Conservation (phyloP, 192 early-diverging fungal genomes). For the Geranomyces michiganensis region DNA sequence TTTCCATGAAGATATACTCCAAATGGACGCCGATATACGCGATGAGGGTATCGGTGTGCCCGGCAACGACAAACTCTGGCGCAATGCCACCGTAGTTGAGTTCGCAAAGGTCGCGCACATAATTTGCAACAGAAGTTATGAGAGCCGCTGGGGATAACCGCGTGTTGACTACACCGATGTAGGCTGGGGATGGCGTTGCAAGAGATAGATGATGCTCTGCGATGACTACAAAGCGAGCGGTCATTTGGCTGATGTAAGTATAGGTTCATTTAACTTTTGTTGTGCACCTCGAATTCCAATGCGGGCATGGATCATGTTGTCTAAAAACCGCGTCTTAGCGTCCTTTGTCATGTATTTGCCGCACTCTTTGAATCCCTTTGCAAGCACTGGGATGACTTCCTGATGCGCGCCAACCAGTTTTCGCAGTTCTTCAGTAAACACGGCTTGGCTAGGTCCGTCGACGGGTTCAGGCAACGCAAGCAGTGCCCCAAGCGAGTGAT, state of each 20-base stretch:
- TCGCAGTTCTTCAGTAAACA: conserved; percentile 73
- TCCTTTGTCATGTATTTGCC: conserved; percentile 81
- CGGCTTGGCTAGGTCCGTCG: conserved; percentile 56
- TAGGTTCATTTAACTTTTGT: no score
- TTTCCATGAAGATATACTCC: conserved; percentile 90
- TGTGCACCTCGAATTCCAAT: conserved; percentile 78
- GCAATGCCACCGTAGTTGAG: conserved; percentile 81
- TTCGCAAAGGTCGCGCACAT: conserved; percentile 87
- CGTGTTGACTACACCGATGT: conserved; percentile 88
- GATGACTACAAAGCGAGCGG: conserved; percentile 55
- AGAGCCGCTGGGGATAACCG: conserved; percentile 66
- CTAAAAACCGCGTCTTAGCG: conserved; percentile 73
- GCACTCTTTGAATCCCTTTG: conserved; percentile 88
- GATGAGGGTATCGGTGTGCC: conserved; percentile 66
- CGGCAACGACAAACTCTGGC: conserved; percentile 72
- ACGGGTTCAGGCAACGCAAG: conserved; percentile 65
- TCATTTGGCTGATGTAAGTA: background rate
- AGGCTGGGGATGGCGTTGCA: conserved; percentile 58
- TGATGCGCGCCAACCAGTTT: conserved; percentile 75
- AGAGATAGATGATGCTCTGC: conserved; percentile 90
- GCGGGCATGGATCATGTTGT: conserved; percentile 86
- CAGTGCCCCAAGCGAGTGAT: conserved; percentile 70
- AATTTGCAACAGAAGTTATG: conserved; percentile 66
- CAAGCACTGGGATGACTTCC: conserved; percentile 88
- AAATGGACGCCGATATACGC: conserved; percentile 90